Evolutionary conservation across 345 rosid genomes (phyloP).

Genomic region (Jatropha curcas): DNA sequence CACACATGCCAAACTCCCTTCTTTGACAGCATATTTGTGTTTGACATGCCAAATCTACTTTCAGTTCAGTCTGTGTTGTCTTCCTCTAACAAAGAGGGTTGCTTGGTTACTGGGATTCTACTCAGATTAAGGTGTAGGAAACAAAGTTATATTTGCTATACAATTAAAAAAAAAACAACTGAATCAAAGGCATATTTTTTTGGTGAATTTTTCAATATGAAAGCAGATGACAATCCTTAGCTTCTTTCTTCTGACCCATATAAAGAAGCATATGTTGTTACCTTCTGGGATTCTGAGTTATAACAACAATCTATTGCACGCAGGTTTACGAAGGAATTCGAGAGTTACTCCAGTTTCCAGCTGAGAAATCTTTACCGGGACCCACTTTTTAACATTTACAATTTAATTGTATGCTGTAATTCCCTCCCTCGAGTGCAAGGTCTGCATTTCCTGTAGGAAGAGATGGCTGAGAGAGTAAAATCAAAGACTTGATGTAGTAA

Average conservation of each 20-base stretch:
- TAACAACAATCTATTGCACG: not conserved
- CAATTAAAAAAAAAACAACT: not conserved
- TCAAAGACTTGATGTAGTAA: not conserved
- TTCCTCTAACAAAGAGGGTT: not conserved
- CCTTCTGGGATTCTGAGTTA: not conserved
- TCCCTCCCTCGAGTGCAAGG: not conserved
- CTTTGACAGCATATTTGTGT: not conserved
- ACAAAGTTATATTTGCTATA: not conserved
- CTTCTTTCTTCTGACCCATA: not conserved
- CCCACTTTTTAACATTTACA: slow-evolving; percentile 19
- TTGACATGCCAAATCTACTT: not conserved
- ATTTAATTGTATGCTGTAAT: not conserved
- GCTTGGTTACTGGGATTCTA: not conserved
- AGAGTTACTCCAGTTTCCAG: slow-evolving; percentile 44
- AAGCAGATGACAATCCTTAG: not conserved
- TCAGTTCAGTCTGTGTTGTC: not conserved
- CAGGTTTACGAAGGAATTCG: slow-evolving; percentile 51
- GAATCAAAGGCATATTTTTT: not conserved
- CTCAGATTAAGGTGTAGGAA: not conserved
- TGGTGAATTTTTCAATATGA: not conserved
- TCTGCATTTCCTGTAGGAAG: not conserved
- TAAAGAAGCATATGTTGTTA: not conserved
- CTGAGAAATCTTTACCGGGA: slow-evolving; percentile 27
- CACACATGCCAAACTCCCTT: not conserved
- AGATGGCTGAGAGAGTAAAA: not conserved